Base-by-base conservation (phyloP, 2,329 filamentous ascomycete species). In the Ascochyta clinopodiicola region DNA sequence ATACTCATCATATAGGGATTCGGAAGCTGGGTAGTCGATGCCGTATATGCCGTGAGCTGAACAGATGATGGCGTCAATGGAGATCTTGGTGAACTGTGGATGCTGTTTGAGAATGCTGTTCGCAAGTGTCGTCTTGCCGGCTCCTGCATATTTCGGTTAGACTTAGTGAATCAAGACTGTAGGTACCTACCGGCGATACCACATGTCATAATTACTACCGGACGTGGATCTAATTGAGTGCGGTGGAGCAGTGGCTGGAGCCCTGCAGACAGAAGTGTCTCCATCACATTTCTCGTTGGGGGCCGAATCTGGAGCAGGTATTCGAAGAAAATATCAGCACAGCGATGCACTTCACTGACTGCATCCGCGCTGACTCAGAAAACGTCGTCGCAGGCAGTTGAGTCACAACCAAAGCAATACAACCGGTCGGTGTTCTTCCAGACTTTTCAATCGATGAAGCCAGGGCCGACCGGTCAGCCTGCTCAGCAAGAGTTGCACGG, bases 91-190 rank as follows among this genome's bases (percentile, higher is more conserved):
- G 43, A 57, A 62, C 4, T 45, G 25, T 3, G 56, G 59, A 6
- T 36, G 24, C 2, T 36, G 6, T 24, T 45, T 38, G 4, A 45
- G 22, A 8, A 62, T 32, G 4, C 48, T 24, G 27, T 54, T 60
- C 6, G 44, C 54, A 4, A 60, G 54, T 2, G 54, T 60, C 6
- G 53, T 60, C 36, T 62, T 62, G 9, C 57, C 60, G 6, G 60
- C 25, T 7, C 53, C 56, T 59, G 12, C 13, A 3, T 19, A 36
- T 3, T 19, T 55, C 10, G 32, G 44, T 25, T 4, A 17, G 19
- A 4, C 0, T n/a, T 19, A 6, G 15, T 3, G 3, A 22, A 9
- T 13, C 12, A 6, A 8, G 13, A 15, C 2, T 10, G 2, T 6
- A 12, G 1, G 8, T 10, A n/a, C 4, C 13, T 51, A 59, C 49